Base-by-base conservation (phyloP, 2,329 filamentous ascomycete species). In the Calonectria ilicicola region DNA sequence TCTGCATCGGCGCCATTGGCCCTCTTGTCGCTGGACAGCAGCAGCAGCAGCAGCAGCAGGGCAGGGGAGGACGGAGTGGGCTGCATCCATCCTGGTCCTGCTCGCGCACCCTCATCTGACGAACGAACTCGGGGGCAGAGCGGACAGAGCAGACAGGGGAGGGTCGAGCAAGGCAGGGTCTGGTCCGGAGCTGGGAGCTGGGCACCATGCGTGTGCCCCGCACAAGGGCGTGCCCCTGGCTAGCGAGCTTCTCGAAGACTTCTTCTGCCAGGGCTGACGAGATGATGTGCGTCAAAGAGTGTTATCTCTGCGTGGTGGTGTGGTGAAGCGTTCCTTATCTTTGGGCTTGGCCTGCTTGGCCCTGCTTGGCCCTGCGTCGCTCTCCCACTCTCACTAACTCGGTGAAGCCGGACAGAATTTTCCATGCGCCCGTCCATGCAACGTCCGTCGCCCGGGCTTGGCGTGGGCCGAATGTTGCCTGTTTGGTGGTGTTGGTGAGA, bases 191-290 rank as follows among this genome's bases (percentile, higher is more conserved):
- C n/a, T n/a, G n/a, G n/a, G 27, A 65, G 40, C 17, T 15, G 42
- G 23, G 27, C 29, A 38, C n/a, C n/a, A n/a, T n/a, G n/a, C n/a
- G n/a, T n/a, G 9, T 23, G 35, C 67, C 67, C 58, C 68, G 26
- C 58, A 63, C 40, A 35, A 5, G 29, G 8, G 32, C 32, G 32
- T 27, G 26, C 58, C 58, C 58, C 58, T 62, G 51, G 29, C 64
- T 71, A 71, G 69, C 46, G 69, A 65, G 44, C 69, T 71, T 71
- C 69, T 32, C 35, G 69, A 71, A 71, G 35, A 23, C 53, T 71
- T 71, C 69, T 38, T 26, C n/a, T 29, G 46, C 69, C 53, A 67
- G 69, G 69, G 69, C 69, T 67, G 69, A 71, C 69, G 64, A 64
- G 69, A 71, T 67, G 64, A 51, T 63, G 64, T 66, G 69, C 69